Base-by-base conservation (phyloP, 139 green algal species). In the Volvox africanus region DNA sequence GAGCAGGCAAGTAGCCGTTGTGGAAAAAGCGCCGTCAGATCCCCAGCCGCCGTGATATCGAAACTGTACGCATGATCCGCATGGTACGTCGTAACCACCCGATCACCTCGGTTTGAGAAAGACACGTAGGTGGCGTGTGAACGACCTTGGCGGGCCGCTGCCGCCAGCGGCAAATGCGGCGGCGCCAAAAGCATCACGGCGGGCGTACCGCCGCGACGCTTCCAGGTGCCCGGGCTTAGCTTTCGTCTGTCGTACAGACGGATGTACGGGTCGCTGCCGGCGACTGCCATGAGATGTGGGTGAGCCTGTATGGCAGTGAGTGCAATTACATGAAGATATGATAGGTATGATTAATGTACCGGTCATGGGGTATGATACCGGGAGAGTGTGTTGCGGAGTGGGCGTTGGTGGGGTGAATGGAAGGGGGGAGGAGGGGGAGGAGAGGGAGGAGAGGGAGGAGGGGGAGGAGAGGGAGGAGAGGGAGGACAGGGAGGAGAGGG, bases 61-160 rank as follows among this genome's bases (percentile, higher is more conserved):
- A 98, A 98, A 2, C 85, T 65, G 92, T 98, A 98, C 0, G 93
- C 95, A 65, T 98, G 96, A 77, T 98, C 96, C 0, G 80, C 93
- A 79, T 98, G 96, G 90, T 98, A 98, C n/a, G 93, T 96, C 0
- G 95, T 91, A 13, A 97, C 86, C 73, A 98, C 30, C 82, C 93
- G 93, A 81, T 97, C 95, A 1, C 96, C 95, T 0, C 91, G 67
- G 61, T 93, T 90, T 76, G 91, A 94, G 89, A 98, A 98, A 50
- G 80, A 82, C 24, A 95, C 94, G 55, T 95, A 96, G 0, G 97
- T 98, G 30, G 91, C 89, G 88, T 97, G 95, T 21, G 88, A 77
- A 18, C 92, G 82, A 3, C 82, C 76, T 89, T 85, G 81, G 24
- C 88, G 50, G 1, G 55, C 73, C 84, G 3, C 6, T 18, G 73